Evolutionary conservation across 306 rosid species (phyloP).

Genomic region (Glycine latifolia): DNA sequence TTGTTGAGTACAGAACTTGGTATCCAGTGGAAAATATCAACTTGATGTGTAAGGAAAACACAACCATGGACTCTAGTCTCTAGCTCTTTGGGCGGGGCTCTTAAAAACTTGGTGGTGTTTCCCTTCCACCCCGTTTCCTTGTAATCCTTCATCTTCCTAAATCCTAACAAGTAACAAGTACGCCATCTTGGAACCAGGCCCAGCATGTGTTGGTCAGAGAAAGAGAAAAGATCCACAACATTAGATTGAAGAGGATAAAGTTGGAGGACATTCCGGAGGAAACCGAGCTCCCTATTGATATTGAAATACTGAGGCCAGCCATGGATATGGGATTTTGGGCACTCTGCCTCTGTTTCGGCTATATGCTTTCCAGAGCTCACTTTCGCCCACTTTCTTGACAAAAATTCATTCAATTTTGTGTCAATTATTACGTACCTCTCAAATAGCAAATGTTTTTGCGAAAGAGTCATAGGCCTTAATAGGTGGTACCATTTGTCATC

Average conservation of each 20-base stretch:
- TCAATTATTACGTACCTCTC: too few species aligned
- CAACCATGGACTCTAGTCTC: too few species aligned
- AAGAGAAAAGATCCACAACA: too few species aligned
- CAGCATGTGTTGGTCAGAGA: neutral
- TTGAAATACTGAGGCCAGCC: constrained; percentile 1
- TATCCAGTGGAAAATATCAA: too few species aligned
- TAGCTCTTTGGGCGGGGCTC: constrained; percentile 13
- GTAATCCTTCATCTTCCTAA: neutral
- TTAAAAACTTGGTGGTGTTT: neutral
- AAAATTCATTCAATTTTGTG: neutral
- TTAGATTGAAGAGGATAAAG: neutral
- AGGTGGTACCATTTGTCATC: too few species aligned
- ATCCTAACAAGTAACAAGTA: neutral
- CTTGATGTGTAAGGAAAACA: too few species aligned
- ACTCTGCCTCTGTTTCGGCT: constrained; percentile 30
- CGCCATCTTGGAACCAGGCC: too few species aligned
- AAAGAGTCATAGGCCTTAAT: too few species aligned
- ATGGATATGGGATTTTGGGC: constrained; percentile 45
- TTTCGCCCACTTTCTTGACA: neutral
- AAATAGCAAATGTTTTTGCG: too few species aligned
- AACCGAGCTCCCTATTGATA: neutral
- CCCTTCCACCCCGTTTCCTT: neutral
- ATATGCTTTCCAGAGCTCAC: neutral
- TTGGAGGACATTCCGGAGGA: constrained; percentile 12
- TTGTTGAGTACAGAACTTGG: too few species aligned